Base-by-base conservation (phyloP, 192 early-diverging fungal genomes). In the Haplosporangium gracile region DNA sequence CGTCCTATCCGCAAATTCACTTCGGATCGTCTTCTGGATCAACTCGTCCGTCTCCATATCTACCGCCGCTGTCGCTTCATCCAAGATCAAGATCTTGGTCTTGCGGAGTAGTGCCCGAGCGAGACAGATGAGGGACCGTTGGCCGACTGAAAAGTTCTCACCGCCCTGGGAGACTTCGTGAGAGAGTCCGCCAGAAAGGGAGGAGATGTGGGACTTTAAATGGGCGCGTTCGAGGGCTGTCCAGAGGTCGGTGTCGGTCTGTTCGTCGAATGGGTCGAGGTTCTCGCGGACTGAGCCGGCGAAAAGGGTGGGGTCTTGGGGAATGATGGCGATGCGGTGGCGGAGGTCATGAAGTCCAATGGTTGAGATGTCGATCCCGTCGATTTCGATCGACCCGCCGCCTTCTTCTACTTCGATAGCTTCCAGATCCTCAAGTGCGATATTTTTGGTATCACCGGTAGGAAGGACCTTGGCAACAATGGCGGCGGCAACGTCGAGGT, bases 11-110 rank as follows among this genome's bases (percentile, higher is more conserved):
- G 87, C 88, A 88, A 97, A 96, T 73, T 93, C 90, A 10, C 90
- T 89, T 40, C 94, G 91, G 71, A 99, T 97, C 0, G 97, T 96
- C 34, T 89, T 86, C 91, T 99, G 98, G 82, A 99, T 98, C 29
- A 90, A 85, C 36, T 91, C 90, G 78, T 99, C 98, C 3, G 96
- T 97, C 70, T 93, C 90, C 79, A 94, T 93, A 81, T 99, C 98
- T 2, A 98, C 94, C 11, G 90, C 89, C 2, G 91, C 81, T 1
- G 89, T 90, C 2, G 89, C 85, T 53, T 90, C 90, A 39, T 90
- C 89, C 75, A 90, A 42, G 18, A 90, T 47, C 39, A 89, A 68
- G 34, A 89, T 79, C 55, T 86, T 92, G 39, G 93, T 89, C 38
- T 91, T 88, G 78, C 92, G 88, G 9, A 96, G 87, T 26, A 95